Evolutionary conservation across 1,139 yeast species (phyloP).

Genomic region (Taphrina confusa): DNA sequence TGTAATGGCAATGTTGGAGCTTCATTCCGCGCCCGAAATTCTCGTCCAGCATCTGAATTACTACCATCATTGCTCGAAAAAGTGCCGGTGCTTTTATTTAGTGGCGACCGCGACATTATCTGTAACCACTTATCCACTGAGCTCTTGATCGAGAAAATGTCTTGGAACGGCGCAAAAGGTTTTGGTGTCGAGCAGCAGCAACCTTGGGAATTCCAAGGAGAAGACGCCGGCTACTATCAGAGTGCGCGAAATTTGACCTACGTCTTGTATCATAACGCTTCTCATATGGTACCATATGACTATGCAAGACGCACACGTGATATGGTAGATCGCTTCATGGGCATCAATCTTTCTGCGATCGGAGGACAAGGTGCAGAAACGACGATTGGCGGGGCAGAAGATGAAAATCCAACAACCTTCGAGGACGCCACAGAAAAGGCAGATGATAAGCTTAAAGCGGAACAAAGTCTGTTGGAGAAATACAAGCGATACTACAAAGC

Average conservation of each 20-base stretch:
- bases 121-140: slow-evolving; percentile 83
- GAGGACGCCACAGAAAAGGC: slow-evolving; percentile 2
- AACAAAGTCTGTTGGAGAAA: slow-evolving; percentile 44
- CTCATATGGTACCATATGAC: slow-evolving; percentile 96
- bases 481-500: slow-evolving; percentile 49
- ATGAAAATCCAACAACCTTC: not conserved
- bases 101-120: slow-evolving; percentile 85
- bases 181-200: slow-evolving; percentile 48
- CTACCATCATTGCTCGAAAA: slow-evolving; percentile 64
- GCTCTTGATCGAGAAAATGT: slow-evolving; percentile 59
- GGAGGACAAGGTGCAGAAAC: slow-evolving; percentile 36
- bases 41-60: slow-evolving; percentile 64
- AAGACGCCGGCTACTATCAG: slow-evolving; percentile 45
- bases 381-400: slow-evolving; percentile 32
- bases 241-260: slow-evolving; percentile 73
- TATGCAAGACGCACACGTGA: slow-evolving; percentile 69
- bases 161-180: slow-evolving; percentile 70
- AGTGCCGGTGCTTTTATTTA: slow-evolving; percentile 69
- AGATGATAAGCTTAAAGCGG: slow-evolving; percentile 33
- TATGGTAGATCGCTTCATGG: slow-evolving; percentile 50
- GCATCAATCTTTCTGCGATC: slow-evolving; percentile 40
- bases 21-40: slow-evolving; percentile 55
- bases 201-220: slow-evolving; percentile 44
- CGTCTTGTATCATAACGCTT: slow-evolving; percentile 69
- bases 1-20: slow-evolving; percentile 65